phyloP scores from a whole-genome alignment of 345 rosid genomes.

The Hevea brasiliensis region DNA sequence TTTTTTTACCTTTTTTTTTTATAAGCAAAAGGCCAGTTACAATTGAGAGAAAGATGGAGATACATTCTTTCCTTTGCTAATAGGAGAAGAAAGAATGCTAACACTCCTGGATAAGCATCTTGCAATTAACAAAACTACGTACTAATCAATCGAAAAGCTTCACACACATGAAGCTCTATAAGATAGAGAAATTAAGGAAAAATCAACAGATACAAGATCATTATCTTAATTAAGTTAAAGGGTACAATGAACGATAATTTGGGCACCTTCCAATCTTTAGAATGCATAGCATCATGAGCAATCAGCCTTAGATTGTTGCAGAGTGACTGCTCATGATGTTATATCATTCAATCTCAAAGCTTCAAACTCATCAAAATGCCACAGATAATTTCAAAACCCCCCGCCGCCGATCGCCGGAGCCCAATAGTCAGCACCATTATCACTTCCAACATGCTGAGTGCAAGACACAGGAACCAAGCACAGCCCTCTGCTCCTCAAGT shows the following conservation, averaged over 20 bases:
- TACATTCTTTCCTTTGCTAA: not conserved
- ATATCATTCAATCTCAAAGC: constrained; percentile 36
- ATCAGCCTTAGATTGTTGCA: constrained; percentile 54
- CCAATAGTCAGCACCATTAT: constrained; percentile 77
- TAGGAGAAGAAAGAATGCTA: not conserved
- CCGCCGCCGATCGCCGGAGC: constrained; percentile 57
- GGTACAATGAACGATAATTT: constrained; percentile 3
- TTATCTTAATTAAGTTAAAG: not conserved
- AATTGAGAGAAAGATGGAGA: not conserved
- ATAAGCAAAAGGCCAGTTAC: not conserved
- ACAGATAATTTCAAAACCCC: constrained; percentile 19
- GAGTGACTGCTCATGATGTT: constrained; percentile 65
- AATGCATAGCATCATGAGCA: constrained; percentile 75
- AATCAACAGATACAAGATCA: not conserved
- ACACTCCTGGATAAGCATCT: not conserved
- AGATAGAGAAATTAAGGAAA: not conserved
- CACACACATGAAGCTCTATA: constrained; percentile 4
- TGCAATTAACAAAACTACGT: not conserved
- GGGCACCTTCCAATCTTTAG: constrained; percentile 5
- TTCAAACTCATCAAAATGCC: not conserved
- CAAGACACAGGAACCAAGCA: constrained; percentile 79
- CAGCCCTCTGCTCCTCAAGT: constrained; percentile 73
- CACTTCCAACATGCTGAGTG: constrained; percentile 64
- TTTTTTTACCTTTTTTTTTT: too few species aligned
- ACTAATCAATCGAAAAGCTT: constrained; percentile 6